These are phyloP conservation scores for Rhinocladiella similis DNA, from an alignment of 2,329 filamentous ascomycete genomes.

Conservation along the genomic window DNA sequence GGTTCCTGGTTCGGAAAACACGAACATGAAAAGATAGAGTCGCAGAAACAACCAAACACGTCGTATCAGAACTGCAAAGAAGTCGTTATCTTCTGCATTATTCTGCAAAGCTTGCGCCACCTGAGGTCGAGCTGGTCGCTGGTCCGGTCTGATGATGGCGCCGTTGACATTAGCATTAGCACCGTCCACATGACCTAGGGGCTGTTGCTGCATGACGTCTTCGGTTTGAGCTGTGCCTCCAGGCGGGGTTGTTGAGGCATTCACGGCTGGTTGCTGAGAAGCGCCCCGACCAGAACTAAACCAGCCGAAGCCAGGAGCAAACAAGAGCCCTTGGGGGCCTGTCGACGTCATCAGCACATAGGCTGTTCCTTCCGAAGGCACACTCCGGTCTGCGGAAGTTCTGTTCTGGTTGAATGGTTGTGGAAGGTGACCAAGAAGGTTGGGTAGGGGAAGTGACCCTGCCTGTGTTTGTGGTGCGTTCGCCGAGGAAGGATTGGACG, in stretches of 20 bases:
- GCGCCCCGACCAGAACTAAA: conserved; percentile 12
- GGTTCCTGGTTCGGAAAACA: conserved; percentile 53
- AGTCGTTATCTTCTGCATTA: conserved; percentile 30
- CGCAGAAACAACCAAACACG: conserved; percentile 61
- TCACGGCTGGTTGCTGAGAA: not conserved
- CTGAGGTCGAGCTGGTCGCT: not conserved
- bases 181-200: not conserved
- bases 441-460: not conserved
- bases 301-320: conserved; percentile 27
- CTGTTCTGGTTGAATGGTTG: not conserved
- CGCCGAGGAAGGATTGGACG: not conserved
- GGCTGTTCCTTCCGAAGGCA: conserved; percentile 14
- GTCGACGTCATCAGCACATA: conserved; percentile 27
- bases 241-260: not conserved
- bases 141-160: conserved; percentile 6
- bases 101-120: conserved; percentile 15
- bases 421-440: conserved; percentile 2
- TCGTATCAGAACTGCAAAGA: conserved; percentile 42
- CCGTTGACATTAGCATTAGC: not conserved
- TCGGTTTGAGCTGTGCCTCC: not conserved
- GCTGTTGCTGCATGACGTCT: not conserved
- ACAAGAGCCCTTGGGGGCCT: conserved; percentile 30
- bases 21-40: conserved; percentile 59
- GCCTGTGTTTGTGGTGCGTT: not conserved
- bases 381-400: not conserved